Conservation (phyloP, 2,329 filamentous ascomycete species). For the Ophiostoma sp. region DNA sequence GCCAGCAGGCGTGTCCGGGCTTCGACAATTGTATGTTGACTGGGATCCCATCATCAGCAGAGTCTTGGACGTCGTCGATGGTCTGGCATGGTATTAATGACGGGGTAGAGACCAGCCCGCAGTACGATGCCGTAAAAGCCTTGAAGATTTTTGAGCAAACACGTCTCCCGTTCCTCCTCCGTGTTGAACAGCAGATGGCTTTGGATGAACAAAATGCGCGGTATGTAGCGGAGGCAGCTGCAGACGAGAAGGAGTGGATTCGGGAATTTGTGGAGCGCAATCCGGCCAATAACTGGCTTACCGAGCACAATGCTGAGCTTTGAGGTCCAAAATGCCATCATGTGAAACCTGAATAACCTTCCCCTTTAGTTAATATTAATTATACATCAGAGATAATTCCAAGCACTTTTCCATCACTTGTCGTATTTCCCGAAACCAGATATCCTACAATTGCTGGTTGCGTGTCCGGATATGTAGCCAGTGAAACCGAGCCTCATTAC, state of each 20-base stretch:
- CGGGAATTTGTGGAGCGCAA: slow-evolving; percentile 10
- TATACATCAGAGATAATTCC: background rate
- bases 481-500: background rate
- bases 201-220: background rate
- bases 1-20: background rate
- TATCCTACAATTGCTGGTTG: background rate
- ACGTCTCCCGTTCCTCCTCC: background rate
- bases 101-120: background rate
- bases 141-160: background rate
- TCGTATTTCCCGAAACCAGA: background rate
- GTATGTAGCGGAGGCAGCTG: slow-evolving; percentile 4
- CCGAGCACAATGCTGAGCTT: slow-evolving; percentile 23
- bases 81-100: background rate
- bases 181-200: slow-evolving; percentile 2
- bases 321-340: slow-evolving; percentile 20
- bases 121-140: background rate
- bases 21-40: background rate
- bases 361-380: background rate
- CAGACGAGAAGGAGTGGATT: slow-evolving; percentile 18
- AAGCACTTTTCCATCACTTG: background rate
- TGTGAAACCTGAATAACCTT: background rate
- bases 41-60: slow-evolving; percentile 12
- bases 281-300: slow-evolving; percentile 12
- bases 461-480: no score
- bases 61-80: slow-evolving; percentile 23